These are phyloP conservation scores for Trichoderma atroviride DNA, from an alignment of 2,329 filamentous ascomycete species.

Conservation along the genomic window DNA sequence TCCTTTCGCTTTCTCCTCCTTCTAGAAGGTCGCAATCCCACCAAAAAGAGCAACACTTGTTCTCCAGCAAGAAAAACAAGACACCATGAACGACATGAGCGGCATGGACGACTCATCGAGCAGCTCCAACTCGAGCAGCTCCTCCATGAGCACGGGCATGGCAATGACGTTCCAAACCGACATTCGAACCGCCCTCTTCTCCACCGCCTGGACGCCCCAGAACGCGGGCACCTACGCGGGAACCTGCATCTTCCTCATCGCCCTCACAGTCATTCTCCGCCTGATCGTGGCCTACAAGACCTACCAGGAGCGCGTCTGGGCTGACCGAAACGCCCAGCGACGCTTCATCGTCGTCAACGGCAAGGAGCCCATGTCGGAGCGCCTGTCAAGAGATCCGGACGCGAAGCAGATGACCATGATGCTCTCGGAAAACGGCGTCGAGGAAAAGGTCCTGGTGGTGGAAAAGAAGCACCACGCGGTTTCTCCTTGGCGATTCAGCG, in stretches of 20 bases:
- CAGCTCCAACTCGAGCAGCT: slow-evolving; percentile 22
- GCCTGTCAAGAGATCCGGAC: slow-evolving; percentile 60
- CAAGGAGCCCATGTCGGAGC: slow-evolving; percentile 60
- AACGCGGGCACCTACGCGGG: slow-evolving; percentile 75
- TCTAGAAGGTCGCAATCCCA: neutral
- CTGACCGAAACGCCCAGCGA: slow-evolving; percentile 70
- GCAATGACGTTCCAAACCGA: slow-evolving; percentile 63
- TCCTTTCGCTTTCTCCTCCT: neutral
- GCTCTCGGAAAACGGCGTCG: slow-evolving; percentile 74
- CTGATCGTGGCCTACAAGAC: slow-evolving; percentile 71
- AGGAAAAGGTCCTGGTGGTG: slow-evolving; percentile 79
- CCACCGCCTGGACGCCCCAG: slow-evolving; percentile 71
- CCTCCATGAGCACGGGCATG: slow-evolving; percentile 40
- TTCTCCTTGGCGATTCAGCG: slow-evolving; percentile 78
- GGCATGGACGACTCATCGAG: slow-evolving; percentile 27
- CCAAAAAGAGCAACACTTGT: neutral
- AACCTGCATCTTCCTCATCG: slow-evolving; percentile 87
- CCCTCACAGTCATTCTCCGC: slow-evolving; percentile 72
- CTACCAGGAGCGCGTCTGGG: slow-evolving; percentile 65
- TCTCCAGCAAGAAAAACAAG: neutral
- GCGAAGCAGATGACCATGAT: slow-evolving; percentile 67
- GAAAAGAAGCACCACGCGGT: slow-evolving; percentile 55
- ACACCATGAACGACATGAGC: slow-evolving; percentile 29
- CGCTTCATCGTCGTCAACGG: slow-evolving; percentile 77
- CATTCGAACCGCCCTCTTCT: slow-evolving; percentile 56